phyloP scores from a whole-genome alignment of 805 yeast genomes.

The Hanseniaspora lachancei region DNA sequence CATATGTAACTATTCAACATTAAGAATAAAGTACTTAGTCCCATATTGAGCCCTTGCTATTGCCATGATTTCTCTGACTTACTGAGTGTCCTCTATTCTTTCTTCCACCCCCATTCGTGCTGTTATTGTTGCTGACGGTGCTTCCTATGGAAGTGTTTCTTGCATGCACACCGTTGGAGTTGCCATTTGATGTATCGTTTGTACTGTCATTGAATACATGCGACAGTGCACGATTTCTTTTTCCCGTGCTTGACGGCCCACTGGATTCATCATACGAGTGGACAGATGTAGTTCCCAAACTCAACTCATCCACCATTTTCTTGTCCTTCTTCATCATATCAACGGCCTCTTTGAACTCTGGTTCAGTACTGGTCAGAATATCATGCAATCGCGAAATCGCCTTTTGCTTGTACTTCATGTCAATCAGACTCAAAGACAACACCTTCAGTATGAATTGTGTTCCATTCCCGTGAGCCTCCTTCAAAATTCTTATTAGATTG shows the following conservation, averaged over 20 bases:
- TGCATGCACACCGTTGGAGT: background rate
- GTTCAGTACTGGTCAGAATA: slow-evolving; percentile 46
- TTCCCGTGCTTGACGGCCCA: background rate
- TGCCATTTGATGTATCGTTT: background rate
- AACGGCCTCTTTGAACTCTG: slow-evolving; percentile 28
- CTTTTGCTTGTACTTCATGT: slow-evolving; percentile 41
- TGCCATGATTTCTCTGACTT: background rate
- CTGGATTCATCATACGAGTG: background rate
- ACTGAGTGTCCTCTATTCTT: slow-evolving; percentile 5
- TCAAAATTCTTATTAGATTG: slow-evolving; percentile 15
- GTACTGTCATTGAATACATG: background rate
- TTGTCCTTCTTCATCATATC: slow-evolving; percentile 52
- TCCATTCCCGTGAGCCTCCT: slow-evolving; percentile 34
- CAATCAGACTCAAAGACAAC: slow-evolving; percentile 57
- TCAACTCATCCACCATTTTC: slow-evolving; percentile 84
- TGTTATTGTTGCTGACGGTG: background rate
- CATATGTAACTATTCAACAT: too few species aligned
- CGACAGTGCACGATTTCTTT: slow-evolving; percentile 1
- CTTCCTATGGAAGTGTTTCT: slow-evolving; percentile 1
- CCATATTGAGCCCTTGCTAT: background rate
- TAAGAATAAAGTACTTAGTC: background rate
- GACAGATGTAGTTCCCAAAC: slow-evolving; percentile 31
- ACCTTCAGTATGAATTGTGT: slow-evolving; percentile 69
- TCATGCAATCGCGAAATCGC: slow-evolving; percentile 50
- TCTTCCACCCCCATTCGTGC: background rate